A percentile compares a stretch with the other conserved stretches of the same genome.
Evolutionary conservation across 2,329 filamentous ascomycete species (phyloP).

Genomic region (Emergomyces orientalis): DNA sequence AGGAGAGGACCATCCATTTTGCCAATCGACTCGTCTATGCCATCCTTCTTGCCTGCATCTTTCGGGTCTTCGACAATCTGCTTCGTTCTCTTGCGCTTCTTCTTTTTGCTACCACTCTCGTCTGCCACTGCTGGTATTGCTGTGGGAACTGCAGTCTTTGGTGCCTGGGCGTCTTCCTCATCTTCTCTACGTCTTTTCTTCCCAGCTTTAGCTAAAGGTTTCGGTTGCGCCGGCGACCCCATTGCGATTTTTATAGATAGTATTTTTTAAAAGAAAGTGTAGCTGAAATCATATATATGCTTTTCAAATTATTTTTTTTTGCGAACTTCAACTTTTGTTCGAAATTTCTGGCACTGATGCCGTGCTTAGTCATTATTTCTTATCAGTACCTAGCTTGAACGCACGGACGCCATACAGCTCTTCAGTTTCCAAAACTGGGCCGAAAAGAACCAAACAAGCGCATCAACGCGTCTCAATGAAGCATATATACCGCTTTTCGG

Average conservation of each 20-base stretch:
- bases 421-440: not conserved
- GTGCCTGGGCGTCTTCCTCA: constrained; percentile 17
- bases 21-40: constrained; percentile 69
- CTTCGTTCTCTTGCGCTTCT: constrained; percentile 17
- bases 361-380: constrained; percentile 1
- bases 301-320: not conserved
- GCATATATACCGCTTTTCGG: not conserved
- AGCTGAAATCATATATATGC: not conserved
- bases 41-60: constrained; percentile 53
- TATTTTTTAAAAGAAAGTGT: not conserved
- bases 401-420: not conserved
- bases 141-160: not conserved
- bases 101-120: constrained; percentile 23
- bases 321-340: not conserved
- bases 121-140: not conserved
- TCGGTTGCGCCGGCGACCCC: not conserved
- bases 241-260: not conserved
- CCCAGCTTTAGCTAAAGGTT: not conserved
- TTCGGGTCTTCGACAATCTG: constrained; percentile 22
- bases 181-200: constrained; percentile 16
- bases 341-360: not conserved
- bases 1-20: constrained; percentile 75
- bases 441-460: not conserved
- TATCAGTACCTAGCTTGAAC: not conserved
- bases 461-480: constrained; percentile 3